Conservation (phyloP, 495 filamentous ascomycete genomes). For the Sporormia fimetaria region DNA sequence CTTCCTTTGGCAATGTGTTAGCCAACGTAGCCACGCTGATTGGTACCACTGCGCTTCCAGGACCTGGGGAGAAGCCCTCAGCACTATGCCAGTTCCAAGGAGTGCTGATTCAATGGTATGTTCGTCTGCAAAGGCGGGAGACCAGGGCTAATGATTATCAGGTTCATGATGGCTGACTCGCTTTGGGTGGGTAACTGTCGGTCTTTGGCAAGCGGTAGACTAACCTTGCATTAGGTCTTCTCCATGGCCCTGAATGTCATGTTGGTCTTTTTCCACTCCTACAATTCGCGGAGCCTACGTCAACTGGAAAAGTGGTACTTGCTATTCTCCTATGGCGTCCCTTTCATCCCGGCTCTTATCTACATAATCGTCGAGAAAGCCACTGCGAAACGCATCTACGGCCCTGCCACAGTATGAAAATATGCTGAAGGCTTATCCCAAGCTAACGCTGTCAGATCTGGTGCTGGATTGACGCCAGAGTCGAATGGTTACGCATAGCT, state of each 20-base stretch:
- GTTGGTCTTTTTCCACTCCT: slow-evolving; percentile 71
- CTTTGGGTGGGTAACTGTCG: slow-evolving; percentile 13
- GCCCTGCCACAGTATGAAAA: slow-evolving; percentile 50
- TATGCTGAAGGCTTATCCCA: neutral
- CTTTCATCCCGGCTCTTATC: slow-evolving; percentile 55
- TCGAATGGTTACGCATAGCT: slow-evolving; percentile 63
- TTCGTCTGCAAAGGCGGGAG: neutral
- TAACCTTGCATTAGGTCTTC: slow-evolving; percentile 50
- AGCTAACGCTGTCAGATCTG: slow-evolving; percentile 47
- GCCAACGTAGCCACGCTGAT: slow-evolving; percentile 72
- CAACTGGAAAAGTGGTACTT: slow-evolving; percentile 63
- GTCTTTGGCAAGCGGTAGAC: too few species aligned
- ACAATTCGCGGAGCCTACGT: slow-evolving; percentile 54
- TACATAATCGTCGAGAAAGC: slow-evolving; percentile 52
- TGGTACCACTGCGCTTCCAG: slow-evolving; percentile 40
- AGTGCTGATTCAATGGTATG: slow-evolving; percentile 65
- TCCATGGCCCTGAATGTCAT: slow-evolving; percentile 86
- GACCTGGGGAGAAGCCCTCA: slow-evolving; percentile 32
- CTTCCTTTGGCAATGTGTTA: slow-evolving; percentile 72
- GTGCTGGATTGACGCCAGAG: slow-evolving; percentile 66
- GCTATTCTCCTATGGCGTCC: slow-evolving; percentile 61
- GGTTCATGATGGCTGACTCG: slow-evolving; percentile 17
- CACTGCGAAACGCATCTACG: slow-evolving; percentile 50
- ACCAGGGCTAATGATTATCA: neutral
- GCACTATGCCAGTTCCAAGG: slow-evolving; percentile 64